Base-by-base conservation (phyloP, 1,139 yeast genomes). In the Maudiozyma humilis region DNA sequence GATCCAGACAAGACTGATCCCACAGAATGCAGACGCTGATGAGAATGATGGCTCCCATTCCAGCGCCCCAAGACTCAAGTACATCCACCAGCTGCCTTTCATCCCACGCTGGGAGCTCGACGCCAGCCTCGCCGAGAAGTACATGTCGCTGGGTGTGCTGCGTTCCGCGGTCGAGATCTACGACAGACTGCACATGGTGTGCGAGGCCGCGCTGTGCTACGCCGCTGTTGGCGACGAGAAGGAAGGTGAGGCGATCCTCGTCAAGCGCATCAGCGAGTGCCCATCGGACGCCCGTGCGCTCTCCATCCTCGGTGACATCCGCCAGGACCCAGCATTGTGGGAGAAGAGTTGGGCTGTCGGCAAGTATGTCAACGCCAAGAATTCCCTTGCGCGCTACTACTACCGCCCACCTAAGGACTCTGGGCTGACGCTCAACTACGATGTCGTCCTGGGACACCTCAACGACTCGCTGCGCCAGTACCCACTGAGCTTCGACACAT, bases 131-230 rank as follows among this genome's bases (percentile, higher is more conserved):
- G 98, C 98, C 1, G 93, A 87, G 56, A 82, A 86, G 60, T 84
- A 82, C 60, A 78, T 89, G 80, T 80, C 93, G 2, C 64, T 93
- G 41, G 97, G 98, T 39, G 79, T 86, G 15, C 67, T 88, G 42
- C 80, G 80, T 51, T 84, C 95, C 8, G 98, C 99, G 0, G 72
- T 89, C 42, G 95, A 86, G 47, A 86, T 91, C 23, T 93, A 88
- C 60, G 88, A 84, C 58, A 70, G 96, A 50, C 69, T 93, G 44
- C 76, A 79, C 40, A 68, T 87, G 71, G 73, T 78, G 57, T 78
- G 84, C 43, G 97, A 91, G 55, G 85, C 86, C 18, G 97, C 97
- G 0, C 68, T 91, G 47, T 91, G 98, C 67, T 79, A 84, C 56
- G 95, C 95, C 2, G 84, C 95, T 1, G 80, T 80, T 18, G 96